These are phyloP conservation scores for Dissophora globulifera DNA, from an alignment of 192 early-diverging fungal species.

Conservation along the genomic window DNA sequence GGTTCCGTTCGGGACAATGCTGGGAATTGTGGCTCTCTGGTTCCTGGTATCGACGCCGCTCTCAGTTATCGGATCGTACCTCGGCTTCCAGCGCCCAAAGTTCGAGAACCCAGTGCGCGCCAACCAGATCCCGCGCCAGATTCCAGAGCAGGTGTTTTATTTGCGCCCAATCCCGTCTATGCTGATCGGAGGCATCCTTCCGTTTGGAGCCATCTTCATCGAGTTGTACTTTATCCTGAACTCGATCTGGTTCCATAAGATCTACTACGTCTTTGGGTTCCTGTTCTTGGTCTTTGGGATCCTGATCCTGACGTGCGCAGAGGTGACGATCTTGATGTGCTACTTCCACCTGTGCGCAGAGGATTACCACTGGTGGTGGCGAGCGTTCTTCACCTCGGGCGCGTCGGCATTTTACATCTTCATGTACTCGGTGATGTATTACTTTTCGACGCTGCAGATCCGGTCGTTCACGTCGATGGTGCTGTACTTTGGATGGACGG, in stretches of 20 bases:
- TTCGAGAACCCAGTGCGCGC: constrained; percentile 83
- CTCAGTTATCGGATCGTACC: constrained; percentile 79
- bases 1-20: constrained; percentile 88
- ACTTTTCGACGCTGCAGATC: constrained; percentile 80
- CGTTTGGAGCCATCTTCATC: constrained; percentile 94
- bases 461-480: constrained; percentile 79
- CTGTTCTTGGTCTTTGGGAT: constrained; percentile 89
- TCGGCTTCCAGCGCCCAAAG: constrained; percentile 73
- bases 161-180: constrained; percentile 79
- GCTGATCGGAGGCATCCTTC: constrained; percentile 85
- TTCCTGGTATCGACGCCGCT: constrained; percentile 84
- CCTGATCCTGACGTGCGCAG: constrained; percentile 85
- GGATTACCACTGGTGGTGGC: constrained; percentile 90
- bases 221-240: constrained; percentile 98
- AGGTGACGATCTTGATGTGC: constrained; percentile 88
- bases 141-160: constrained; percentile 88
- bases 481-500: constrained; percentile 92
- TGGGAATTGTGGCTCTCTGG: constrained; percentile 86
- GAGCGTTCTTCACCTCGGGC: constrained; percentile 87
- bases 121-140: constrained; percentile 94
- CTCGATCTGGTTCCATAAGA: constrained; percentile 91
- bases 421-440: constrained; percentile 89
- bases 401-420: constrained; percentile 90
- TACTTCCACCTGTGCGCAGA: constrained; percentile 93
- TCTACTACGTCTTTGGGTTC: constrained; percentile 96